Evolutionary conservation across 441 rosid species (phyloP).

Genomic region (Brassica hybrid): DNA sequence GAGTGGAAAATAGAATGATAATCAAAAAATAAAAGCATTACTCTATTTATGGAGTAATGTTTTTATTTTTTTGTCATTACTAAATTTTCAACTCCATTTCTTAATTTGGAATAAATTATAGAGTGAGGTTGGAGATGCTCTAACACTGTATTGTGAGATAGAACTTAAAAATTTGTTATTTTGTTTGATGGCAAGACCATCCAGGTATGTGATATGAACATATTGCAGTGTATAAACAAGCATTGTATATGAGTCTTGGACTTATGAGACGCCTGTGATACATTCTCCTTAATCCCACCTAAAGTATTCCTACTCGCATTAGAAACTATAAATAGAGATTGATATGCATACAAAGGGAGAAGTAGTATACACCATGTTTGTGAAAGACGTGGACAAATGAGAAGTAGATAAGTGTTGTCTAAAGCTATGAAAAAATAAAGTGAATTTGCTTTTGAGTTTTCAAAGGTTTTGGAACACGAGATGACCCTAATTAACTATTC

Average conservation of each 20-base stretch:
- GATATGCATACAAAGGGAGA: background rate
- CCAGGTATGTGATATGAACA: background rate
- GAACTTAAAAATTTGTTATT: background rate
- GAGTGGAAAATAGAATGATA: too few species aligned
- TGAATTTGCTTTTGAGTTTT: slow-evolving; percentile 35
- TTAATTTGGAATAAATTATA: too few species aligned
- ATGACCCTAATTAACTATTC: slow-evolving; percentile 1
- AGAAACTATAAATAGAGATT: background rate
- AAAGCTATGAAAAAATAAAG: slow-evolving; percentile 9
- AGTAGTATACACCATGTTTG: slow-evolving; percentile 15
- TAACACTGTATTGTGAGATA: background rate
- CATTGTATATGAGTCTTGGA: slow-evolving; percentile 2
- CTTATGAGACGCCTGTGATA: background rate
- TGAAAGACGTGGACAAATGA: slow-evolving; percentile 39
- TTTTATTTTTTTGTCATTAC: too few species aligned
- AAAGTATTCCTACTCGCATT: background rate
- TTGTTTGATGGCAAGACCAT: background rate
- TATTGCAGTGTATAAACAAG: background rate
- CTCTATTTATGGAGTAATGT: too few species aligned
- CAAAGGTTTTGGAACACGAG: slow-evolving; percentile 29
- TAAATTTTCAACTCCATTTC: too few species aligned
- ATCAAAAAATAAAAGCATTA: too few species aligned
- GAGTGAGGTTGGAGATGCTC: too few species aligned
- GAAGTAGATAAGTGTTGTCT: slow-evolving; percentile 27
- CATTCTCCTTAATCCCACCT: background rate